Base-by-base conservation (phyloP, 257 asterid species). In the Knoxia roxburghii region DNA sequence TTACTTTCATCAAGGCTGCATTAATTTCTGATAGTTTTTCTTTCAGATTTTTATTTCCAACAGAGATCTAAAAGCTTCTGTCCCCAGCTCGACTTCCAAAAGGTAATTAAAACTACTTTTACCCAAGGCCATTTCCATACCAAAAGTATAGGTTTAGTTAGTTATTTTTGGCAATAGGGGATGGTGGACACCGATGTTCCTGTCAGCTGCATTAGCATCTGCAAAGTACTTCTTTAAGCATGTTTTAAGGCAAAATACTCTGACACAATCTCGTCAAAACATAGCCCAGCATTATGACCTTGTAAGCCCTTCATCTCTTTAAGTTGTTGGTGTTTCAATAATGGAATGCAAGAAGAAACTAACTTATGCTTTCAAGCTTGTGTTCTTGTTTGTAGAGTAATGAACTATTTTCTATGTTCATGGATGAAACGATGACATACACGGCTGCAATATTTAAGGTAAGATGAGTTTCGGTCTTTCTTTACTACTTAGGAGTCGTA, bases 381-480 rank as follows among this genome's bases (percentile, higher is more conserved):
- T 18, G n/a, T 2, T 70, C 33, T 12, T 65, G 41, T 4, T 72
- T 56, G 6, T 89, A 93, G 99, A 92, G 98, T 81, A 92, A 92
- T 55, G 87, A 89, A 74, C 85, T 89, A 32, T 92, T 92, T 48
- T 65, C 82, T 17, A 75, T 73, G 24, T 76, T 79, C 29, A 58
- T 90, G 80, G 99, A 93, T 39, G 85, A 88, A 51, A 85, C 99
- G 61, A 90, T 90, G 99, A 84, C 91, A 49, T 90, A 88, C 73
- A 90, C 99, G 7, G 79, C 88, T 68, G 96, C 95, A 2, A 78
- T 86, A 75, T 91, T 85, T 33, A 86, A 91, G 97, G 97, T 90
- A 41, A 4, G 9, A n/a, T n/a, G 75, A 52, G 23, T 64, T 75
- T 2, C 33, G 18, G 13, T n/a, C 52, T 27, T 21, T 5, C 9